A percentile compares a stretch with the other conserved stretches of the same genome.
These are phyloP conservation scores for Fraxinus albicans DNA, from an alignment of 305 asterid species.

Conservation along the genomic window DNA sequence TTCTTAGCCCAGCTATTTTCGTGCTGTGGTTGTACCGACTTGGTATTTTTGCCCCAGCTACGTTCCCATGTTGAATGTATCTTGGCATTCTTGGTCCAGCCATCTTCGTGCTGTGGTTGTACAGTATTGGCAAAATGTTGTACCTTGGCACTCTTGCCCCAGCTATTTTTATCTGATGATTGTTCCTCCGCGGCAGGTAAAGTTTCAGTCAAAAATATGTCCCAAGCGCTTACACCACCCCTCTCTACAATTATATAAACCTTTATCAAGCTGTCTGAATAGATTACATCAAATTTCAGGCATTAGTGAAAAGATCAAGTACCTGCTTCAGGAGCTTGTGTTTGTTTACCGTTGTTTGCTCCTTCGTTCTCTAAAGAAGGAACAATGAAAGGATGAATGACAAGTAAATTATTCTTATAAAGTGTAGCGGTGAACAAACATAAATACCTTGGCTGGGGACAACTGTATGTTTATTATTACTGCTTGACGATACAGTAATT, in stretches of 20 bases:
- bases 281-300: conserved; percentile 5
- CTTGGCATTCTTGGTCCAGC: conserved; percentile 44
- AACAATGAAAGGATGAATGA: neutral
- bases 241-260: conserved; percentile 33
- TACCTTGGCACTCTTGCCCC: conserved; percentile 44
- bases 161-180: conserved; percentile 38
- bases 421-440: neutral
- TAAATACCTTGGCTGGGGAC: conserved; percentile 46
- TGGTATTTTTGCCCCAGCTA: conserved; percentile 7
- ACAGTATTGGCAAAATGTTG: conserved; percentile 25
- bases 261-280: neutral
- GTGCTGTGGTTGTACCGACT: conserved; percentile 22
- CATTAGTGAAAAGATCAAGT: neutral
- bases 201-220: conserved; percentile 52
- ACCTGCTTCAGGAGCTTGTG: conserved; percentile 36
- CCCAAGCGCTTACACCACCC: conserved; percentile 55
- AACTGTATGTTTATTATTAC: conserved; percentile 34
- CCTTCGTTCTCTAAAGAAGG: conserved; percentile 34
- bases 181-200: conserved; percentile 58
- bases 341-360: conserved; percentile 30
- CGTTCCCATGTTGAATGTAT: conserved; percentile 23
- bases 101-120: conserved; percentile 17
- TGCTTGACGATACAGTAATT: conserved; percentile 28
- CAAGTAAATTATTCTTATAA: neutral
- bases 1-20: conserved; percentile 39